A percentile compares a stretch with the other conserved stretches of the same genome.
Conservation (phyloP, 805 yeast genomes). For the Wickerhamomyces strasburgensis region DNA sequence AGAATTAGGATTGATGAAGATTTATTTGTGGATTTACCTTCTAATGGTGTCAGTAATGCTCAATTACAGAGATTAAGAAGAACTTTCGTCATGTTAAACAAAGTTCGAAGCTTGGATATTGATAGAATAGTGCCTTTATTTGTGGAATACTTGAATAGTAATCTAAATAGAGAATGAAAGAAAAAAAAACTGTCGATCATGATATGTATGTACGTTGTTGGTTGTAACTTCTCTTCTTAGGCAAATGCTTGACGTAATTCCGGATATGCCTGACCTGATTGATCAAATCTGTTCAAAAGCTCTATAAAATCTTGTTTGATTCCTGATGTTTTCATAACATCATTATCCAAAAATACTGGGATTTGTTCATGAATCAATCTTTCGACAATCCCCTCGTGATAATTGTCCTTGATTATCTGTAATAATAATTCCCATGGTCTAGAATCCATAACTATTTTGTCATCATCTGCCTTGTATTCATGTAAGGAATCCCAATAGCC, state of each 20-base stretch:
- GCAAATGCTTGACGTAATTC: constrained; percentile 9
- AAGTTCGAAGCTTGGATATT: constrained; percentile 68
- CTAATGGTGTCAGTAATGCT: constrained; percentile 56
- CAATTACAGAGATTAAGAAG: constrained; percentile 81
- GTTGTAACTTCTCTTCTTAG: background rate
- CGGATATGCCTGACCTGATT: constrained; percentile 8
- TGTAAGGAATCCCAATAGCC: constrained; percentile 16
- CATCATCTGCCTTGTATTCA: background rate
- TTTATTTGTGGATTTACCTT: constrained; percentile 57
- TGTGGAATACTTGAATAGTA: constrained; percentile 69
- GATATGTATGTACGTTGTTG: constrained; percentile 3
- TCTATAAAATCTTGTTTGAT: constrained; percentile 1
- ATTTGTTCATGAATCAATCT: constrained; percentile 13
- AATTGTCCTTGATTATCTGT: constrained; percentile 8
- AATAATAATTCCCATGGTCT: constrained; percentile 22
- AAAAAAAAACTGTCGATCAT: background rate
- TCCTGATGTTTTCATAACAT: constrained; percentile 1
- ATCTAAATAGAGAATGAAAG: constrained; percentile 29
- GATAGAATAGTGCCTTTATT: constrained; percentile 68
- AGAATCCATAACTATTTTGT: constrained; percentile 8
- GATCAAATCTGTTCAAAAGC: constrained; percentile 15
- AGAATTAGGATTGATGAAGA: constrained; percentile 38
- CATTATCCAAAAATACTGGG: constrained; percentile 7
- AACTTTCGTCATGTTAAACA: constrained; percentile 74
- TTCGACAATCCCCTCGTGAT: constrained; percentile 15